phyloP scores from a whole-genome alignment of 2,329 filamentous ascomycete genomes.

The Pyrenophora seminiperda region DNA sequence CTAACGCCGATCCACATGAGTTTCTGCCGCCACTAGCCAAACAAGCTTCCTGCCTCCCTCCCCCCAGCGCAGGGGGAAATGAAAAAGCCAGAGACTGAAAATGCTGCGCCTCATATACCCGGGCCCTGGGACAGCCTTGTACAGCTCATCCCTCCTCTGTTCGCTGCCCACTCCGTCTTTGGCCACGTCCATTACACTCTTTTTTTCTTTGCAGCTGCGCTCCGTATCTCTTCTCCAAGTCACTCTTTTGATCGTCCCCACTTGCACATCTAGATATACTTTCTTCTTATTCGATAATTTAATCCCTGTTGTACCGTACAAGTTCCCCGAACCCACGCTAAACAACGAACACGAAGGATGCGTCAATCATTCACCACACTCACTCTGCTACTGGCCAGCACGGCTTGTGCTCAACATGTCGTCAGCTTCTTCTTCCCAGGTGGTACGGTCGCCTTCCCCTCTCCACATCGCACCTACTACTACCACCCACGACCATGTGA shows the following conservation, averaged over 20 bases:
- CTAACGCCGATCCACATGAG: constrained; percentile 12
- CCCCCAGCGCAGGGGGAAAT: constrained; percentile 13
- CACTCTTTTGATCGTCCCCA: constrained; percentile 3
- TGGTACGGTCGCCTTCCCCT: constrained; percentile 16
- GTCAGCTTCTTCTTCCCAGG: constrained; percentile 32
- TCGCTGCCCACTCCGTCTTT: constrained; percentile 4
- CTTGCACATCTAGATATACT: not conserved
- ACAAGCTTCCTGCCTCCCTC: constrained; percentile 9
- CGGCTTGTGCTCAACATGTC: constrained; percentile 22
- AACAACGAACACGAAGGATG: constrained; percentile 16
- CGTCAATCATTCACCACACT: constrained; percentile 27
- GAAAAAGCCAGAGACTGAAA: constrained; percentile 1
- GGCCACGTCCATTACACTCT: constrained; percentile 6
- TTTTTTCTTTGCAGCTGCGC: not conserved
- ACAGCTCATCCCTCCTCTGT: constrained; percentile 4
- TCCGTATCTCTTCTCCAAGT: constrained; percentile 1
- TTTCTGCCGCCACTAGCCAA: constrained; percentile 9
- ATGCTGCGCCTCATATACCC: constrained; percentile 10
- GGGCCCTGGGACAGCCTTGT: not conserved
- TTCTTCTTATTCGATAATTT: constrained; percentile 1
- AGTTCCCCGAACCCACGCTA: not conserved
- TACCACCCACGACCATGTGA: too few species aligned
- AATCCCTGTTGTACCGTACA: constrained; percentile 7
- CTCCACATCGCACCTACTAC: not conserved
- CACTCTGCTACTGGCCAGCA: constrained; percentile 25